phyloP scores from a whole-genome alignment of 495 filamentous ascomycete genomes.

The Bathelium albidoporum region DNA sequence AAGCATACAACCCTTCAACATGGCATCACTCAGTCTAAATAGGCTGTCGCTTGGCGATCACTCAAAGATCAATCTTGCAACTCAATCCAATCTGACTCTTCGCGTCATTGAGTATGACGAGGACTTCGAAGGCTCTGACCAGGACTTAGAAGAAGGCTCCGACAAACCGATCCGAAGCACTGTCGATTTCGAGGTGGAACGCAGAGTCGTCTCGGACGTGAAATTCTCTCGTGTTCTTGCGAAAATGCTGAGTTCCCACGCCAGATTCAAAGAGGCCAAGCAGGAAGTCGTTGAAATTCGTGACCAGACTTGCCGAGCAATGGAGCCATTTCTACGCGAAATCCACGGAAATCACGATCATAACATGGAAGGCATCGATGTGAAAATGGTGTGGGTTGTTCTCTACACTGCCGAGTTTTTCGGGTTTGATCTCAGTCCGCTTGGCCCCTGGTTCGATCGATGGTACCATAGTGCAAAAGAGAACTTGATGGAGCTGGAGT shows the following conservation, averaged over 20 bases:
- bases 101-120: conserved; percentile 13
- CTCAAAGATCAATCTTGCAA: not conserved
- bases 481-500: not conserved
- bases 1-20: not conserved
- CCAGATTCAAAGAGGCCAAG: conserved; percentile 3
- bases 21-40: not conserved
- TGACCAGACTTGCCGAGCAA: not conserved
- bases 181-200: conserved; percentile 13
- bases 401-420: conserved; percentile 12
- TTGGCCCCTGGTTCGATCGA: conserved; percentile 9
- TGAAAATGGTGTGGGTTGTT: conserved; percentile 12
- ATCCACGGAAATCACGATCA: conserved; percentile 3
- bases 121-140: not conserved
- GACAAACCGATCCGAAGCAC: not conserved
- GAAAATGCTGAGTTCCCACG: not conserved
- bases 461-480: conserved; percentile 10
- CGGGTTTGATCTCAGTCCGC: not conserved
- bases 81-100: conserved; percentile 7
- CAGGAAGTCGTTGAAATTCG: conserved; percentile 9
- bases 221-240: not conserved
- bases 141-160: no score
- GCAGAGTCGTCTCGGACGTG: not conserved
- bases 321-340: conserved; percentile 11
- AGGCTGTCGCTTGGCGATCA: not conserved
- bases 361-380: not conserved